A percentile compares a stretch with the other conserved stretches of the same genome.
phyloP scores from a whole-genome alignment of 768 basidiomycete species.

The Galerina marginata region DNA sequence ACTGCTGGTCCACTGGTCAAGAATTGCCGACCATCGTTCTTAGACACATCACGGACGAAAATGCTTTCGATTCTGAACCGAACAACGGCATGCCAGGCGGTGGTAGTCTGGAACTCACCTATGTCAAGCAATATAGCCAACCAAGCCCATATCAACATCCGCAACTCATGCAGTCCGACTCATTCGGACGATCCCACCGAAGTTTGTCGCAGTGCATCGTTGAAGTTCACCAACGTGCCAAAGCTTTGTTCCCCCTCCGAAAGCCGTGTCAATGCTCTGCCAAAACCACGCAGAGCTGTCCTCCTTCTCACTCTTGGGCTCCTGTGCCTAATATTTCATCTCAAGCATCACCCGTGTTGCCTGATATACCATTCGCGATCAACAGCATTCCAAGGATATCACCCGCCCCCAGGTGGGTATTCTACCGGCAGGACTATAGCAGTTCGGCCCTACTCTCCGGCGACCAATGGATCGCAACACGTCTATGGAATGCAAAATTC shows the following conservation, averaged over 20 bases:
- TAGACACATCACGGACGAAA: constrained; percentile 41
- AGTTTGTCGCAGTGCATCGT: constrained; percentile 52
- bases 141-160: constrained; percentile 21
- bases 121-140: constrained; percentile 13
- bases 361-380: constrained; percentile 13
- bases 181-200: constrained; percentile 46
- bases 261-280: constrained; percentile 50
- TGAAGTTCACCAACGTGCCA: constrained; percentile 51
- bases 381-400: constrained; percentile 16
- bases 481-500: constrained; percentile 11
- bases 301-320: constrained; percentile 52
- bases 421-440: constrained; percentile 2
- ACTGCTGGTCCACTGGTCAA: constrained; percentile 50
- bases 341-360: constrained; percentile 43
- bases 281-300: constrained; percentile 33
- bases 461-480: constrained; percentile 13
- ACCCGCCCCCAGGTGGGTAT: constrained; percentile 7
- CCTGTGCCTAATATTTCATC: constrained; percentile 41
- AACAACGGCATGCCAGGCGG: constrained; percentile 16
- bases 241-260: constrained; percentile 45
- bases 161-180: constrained; percentile 33
- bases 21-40: constrained; percentile 49
- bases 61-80: constrained; percentile 25
- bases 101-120: constrained; percentile 5
- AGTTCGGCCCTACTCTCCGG: constrained; percentile 15